phyloP scores from a whole-genome alignment of 208 protist genomes.

The Leishmania major region DNA sequence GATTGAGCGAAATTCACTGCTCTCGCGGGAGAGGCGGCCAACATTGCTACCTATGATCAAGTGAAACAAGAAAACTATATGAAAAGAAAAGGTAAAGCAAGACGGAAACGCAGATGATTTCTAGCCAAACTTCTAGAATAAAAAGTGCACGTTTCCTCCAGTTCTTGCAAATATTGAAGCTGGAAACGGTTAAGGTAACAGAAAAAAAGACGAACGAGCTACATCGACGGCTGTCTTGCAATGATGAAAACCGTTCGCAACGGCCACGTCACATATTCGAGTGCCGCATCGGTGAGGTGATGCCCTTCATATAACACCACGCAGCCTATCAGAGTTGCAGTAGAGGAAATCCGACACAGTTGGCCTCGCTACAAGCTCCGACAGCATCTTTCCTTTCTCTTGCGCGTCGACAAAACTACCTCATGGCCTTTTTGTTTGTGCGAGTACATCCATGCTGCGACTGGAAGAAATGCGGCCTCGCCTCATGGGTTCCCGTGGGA shows the following conservation, averaged over 20 bases:
- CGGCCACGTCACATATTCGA: not conserved
- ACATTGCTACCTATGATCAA: not conserved
- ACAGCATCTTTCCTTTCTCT: not conserved
- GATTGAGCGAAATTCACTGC: not conserved
- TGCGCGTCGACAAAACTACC: not conserved
- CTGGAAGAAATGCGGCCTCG: not conserved
- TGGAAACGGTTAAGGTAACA: not conserved
- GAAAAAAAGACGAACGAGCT: not conserved
- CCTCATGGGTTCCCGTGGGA: not conserved
- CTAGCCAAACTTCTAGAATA: not conserved
- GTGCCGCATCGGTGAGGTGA: not conserved
- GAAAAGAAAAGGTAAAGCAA: constrained; percentile 1
- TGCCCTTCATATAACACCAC: not conserved
- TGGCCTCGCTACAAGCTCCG: not conserved
- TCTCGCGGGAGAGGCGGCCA: not conserved
- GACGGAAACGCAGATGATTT: not conserved
- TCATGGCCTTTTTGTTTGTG: not conserved
- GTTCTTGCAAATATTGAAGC: not conserved
- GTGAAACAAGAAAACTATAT: not conserved
- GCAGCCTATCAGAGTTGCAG: not conserved
- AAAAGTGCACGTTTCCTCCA: not conserved
- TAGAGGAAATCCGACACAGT: not conserved
- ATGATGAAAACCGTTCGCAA: not conserved
- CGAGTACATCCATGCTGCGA: constrained; percentile 2
- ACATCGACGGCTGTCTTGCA: not conserved